These are phyloP conservation scores for Teratosphaeria nubilosa DNA, from an alignment of 2,329 filamentous ascomycete genomes.

Conservation along the genomic window DNA sequence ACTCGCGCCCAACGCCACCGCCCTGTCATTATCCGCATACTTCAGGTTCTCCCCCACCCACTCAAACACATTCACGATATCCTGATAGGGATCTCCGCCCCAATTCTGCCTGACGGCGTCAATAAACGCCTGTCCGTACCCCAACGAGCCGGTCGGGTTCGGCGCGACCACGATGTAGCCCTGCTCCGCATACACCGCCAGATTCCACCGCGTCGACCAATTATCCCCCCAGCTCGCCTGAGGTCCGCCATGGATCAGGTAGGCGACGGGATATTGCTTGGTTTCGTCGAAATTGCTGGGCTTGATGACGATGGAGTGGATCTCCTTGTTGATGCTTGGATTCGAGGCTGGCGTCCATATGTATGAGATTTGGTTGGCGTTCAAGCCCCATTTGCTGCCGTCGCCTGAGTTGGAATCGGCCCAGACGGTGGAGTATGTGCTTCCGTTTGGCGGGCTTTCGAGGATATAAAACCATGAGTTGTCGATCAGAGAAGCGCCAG, in stretches of 20 bases:
- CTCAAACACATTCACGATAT: slow-evolving; percentile 69
- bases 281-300: slow-evolving; percentile 18
- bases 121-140: slow-evolving; percentile 21
- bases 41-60: slow-evolving; percentile 56
- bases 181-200: slow-evolving; percentile 21
- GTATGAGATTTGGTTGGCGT: slow-evolving; percentile 52
- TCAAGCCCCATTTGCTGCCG: slow-evolving; percentile 58
- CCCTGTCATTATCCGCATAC: slow-evolving; percentile 58
- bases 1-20: slow-evolving; percentile 64
- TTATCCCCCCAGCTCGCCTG: slow-evolving; percentile 19
- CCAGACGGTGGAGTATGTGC: slow-evolving; percentile 20
- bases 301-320: slow-evolving; percentile 42
- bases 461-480: slow-evolving; percentile 59
- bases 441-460: slow-evolving; percentile 37
- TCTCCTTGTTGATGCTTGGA: slow-evolving; percentile 38
- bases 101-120: slow-evolving; percentile 64
- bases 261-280: slow-evolving; percentile 24
- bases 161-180: slow-evolving; percentile 23
- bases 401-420: slow-evolving; percentile 49
- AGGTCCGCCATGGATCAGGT: slow-evolving; percentile 23
- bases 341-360: slow-evolving; percentile 60
- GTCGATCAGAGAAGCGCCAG: slow-evolving; percentile 59
- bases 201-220: slow-evolving; percentile 22
- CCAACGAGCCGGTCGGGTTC: slow-evolving; percentile 21
- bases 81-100: slow-evolving; percentile 76